Conservation (phyloP, 2,329 filamentous ascomycete genomes). For the Juglanconis oblonga region DNA sequence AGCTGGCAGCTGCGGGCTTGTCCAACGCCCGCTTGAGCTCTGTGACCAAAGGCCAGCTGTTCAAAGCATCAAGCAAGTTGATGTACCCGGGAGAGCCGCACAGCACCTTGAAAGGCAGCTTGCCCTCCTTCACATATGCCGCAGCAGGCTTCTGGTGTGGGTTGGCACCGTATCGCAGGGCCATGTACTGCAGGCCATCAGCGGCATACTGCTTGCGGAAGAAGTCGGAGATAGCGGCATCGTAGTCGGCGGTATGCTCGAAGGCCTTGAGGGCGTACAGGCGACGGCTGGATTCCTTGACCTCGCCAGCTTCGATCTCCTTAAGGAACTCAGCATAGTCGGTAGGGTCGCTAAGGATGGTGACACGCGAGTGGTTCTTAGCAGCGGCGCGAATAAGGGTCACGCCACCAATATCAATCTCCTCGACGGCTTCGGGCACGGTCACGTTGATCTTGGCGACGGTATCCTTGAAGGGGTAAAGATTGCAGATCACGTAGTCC, state of each 20-base stretch:
- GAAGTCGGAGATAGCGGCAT: constrained; percentile 90
- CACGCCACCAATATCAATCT: constrained; percentile 97
- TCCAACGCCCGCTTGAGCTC: constrained; percentile 88
- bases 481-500: constrained; percentile 95
- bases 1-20: constrained; percentile 88
- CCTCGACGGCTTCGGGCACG: constrained; percentile 93
- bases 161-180: constrained; percentile 93
- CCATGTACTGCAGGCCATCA: constrained; percentile 76
- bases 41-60: constrained; percentile 95
- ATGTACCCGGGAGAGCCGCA: constrained; percentile 91
- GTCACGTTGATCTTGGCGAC: constrained; percentile 96
- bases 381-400: constrained; percentile 94
- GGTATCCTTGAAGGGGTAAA: constrained; percentile 99
- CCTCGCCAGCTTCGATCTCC: constrained; percentile 83
- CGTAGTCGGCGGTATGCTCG: constrained; percentile 96
- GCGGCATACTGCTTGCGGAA: constrained; percentile 96
- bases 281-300: constrained; percentile 81
- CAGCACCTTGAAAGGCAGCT: constrained; percentile 92
- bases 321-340: constrained; percentile 94
- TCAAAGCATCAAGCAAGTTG: constrained; percentile 93
- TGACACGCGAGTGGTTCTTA: constrained; percentile 96
- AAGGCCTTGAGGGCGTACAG: constrained; percentile 95
- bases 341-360: constrained; percentile 87
- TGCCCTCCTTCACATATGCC: constrained; percentile 69
- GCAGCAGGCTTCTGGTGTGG: constrained; percentile 97